phyloP scores from a whole-genome alignment of 495 filamentous ascomycete species.

The Copromyces sp. region DNA sequence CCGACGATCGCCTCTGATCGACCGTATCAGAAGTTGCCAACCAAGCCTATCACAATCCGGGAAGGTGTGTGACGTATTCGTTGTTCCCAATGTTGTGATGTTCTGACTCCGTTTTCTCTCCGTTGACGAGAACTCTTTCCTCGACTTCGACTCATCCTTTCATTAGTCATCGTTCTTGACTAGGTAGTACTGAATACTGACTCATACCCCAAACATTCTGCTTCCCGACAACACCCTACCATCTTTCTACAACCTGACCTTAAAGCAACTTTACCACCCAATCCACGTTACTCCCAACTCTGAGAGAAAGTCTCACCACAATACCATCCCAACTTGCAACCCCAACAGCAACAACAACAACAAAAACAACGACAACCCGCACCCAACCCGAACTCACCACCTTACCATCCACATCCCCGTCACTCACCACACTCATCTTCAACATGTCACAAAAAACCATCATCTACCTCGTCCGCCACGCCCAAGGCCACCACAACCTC shows the following conservation, averaged over 20 bases:
- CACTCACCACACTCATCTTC: background rate
- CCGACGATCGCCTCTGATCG: background rate
- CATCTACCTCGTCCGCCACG: conserved; percentile 46
- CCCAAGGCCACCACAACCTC: conserved; percentile 75
- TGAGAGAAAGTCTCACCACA: background rate
- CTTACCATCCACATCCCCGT: background rate
- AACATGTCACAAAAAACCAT: conserved; percentile 19
- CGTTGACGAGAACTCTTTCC: background rate
- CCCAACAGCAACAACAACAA: background rate
- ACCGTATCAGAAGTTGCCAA: background rate
- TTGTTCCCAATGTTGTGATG: background rate
- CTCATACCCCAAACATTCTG: background rate
- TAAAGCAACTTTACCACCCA: background rate
- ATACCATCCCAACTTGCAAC: background rate
- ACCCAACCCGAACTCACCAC: background rate
- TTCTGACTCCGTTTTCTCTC: background rate
- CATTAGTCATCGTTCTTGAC: background rate
- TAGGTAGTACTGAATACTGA: background rate
- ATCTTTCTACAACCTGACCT: background rate
- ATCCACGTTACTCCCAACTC: background rate
- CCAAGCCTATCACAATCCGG: background rate
- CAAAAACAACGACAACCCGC: background rate
- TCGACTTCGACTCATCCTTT: background rate
- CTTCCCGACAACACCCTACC: background rate
- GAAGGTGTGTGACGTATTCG: background rate